Evolutionary conservation across 148 eudicot genomes (phyloP).

Genomic region (Cornus florida): DNA sequence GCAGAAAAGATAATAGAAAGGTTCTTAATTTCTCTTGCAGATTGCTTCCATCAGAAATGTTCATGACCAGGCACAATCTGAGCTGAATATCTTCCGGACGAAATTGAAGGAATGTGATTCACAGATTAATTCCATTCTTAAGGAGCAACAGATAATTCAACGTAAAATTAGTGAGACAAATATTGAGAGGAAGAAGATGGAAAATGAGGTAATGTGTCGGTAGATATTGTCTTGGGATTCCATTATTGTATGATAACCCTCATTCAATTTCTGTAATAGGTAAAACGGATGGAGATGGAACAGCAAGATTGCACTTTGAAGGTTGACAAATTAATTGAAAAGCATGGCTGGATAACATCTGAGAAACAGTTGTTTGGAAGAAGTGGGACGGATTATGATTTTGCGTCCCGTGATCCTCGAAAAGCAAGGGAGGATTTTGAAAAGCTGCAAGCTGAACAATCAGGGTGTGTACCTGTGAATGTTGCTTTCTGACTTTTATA

Average conservation of each 20-base stretch:
- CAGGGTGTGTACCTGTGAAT: conserved; percentile 36
- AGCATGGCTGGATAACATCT: conserved; percentile 91
- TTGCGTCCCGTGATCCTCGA: conserved; percentile 72
- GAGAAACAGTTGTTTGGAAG: conserved; percentile 96
- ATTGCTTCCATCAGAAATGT: conserved; percentile 54
- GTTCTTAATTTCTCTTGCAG: conserved; percentile 34
- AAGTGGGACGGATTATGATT: conserved; percentile 89
- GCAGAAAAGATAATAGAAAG: not conserved
- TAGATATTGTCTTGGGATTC: not conserved
- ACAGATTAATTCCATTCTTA: conserved; percentile 66
- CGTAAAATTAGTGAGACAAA: conserved; percentile 61
- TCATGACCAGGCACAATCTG: conserved; percentile 62
- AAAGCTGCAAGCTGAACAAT: conserved; percentile 81
- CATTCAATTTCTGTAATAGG: conserved; percentile 36
- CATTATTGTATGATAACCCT: not conserved
- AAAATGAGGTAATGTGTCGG: conserved; percentile 70
- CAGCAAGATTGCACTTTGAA: conserved; percentile 76
- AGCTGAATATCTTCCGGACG: conserved; percentile 64
- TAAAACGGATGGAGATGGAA: conserved; percentile 88
- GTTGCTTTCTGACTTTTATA: not conserved
- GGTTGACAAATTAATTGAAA: conserved; percentile 81
- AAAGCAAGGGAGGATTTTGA: conserved; percentile 66
- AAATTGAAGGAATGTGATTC: conserved; percentile 88
- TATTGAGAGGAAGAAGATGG: conserved; percentile 85
- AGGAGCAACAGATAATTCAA: conserved; percentile 74